phyloP scores from a whole-genome alignment of 2,329 filamentous ascomycete genomes.

The Chrysoporthe puriensis region DNA sequence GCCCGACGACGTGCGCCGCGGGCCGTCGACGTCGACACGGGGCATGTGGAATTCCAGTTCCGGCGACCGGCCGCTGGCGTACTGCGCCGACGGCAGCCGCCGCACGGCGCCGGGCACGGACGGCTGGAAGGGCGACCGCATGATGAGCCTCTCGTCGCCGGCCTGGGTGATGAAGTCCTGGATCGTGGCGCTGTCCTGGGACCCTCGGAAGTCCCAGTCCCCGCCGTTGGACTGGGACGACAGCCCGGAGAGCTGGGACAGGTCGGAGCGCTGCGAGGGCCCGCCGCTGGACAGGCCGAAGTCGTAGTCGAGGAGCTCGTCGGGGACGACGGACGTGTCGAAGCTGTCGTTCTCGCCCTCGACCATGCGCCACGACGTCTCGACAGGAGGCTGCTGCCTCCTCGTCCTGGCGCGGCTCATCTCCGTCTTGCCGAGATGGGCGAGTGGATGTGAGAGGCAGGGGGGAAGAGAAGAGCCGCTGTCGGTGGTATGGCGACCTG shows the following conservation, averaged over 20 bases:
- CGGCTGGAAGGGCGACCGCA: constrained; percentile 59
- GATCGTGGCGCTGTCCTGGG: constrained; percentile 57
- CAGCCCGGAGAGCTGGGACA: constrained; percentile 37
- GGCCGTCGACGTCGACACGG: constrained; percentile 46
- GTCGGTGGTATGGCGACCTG: not conserved
- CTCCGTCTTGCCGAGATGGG: not conserved
- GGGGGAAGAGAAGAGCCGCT: not conserved
- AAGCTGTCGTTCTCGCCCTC: constrained; percentile 65
- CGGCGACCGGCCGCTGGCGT: constrained; percentile 43
- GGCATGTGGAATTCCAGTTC: constrained; percentile 61
- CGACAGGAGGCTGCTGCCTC: constrained; percentile 45
- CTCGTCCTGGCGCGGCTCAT: constrained; percentile 26
- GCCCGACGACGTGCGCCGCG: constrained; percentile 39
- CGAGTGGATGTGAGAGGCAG: not conserved
- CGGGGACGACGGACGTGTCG: constrained; percentile 57
- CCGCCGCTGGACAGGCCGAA: constrained; percentile 43
- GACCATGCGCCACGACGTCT: constrained; percentile 64
- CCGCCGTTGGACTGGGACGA: constrained; percentile 35
- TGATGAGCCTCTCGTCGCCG: constrained; percentile 59
- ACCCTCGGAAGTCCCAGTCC: constrained; percentile 46
- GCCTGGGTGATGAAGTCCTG: constrained; percentile 56
- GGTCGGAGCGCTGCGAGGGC: constrained; percentile 50
- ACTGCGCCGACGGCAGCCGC: constrained; percentile 33
- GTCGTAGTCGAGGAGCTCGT: constrained; percentile 47
- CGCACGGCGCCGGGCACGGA: constrained; percentile 48